A percentile compares a stretch with the other conserved stretches of the same genome.
Evolutionary conservation across 768 basidiomycete genomes (phyloP).

Genomic region (Russula earlei): DNA sequence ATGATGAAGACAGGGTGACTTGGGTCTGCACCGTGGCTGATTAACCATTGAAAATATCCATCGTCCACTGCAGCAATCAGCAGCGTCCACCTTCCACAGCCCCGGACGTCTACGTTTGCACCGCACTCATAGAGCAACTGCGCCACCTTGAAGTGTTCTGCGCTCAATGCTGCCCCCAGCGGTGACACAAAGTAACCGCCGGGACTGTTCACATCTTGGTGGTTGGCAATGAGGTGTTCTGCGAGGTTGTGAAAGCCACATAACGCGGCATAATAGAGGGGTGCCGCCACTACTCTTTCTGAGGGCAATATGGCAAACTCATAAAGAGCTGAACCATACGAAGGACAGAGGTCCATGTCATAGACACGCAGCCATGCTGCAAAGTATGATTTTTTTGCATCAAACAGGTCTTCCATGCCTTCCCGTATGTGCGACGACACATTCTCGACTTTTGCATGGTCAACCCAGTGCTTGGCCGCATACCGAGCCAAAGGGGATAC

Average conservation of each 20-base stretch:
- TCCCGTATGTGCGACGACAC: not conserved
- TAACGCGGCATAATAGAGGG: not conserved
- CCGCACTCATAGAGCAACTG: too few relatives aligned
- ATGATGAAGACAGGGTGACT: too few relatives aligned
- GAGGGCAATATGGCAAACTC: too few relatives aligned
- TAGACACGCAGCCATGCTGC: not conserved
- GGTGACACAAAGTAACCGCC: too few relatives aligned
- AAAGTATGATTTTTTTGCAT: not conserved
- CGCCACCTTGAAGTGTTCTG: too few relatives aligned
- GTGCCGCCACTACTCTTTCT: too few relatives aligned
- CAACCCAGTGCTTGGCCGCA: not conserved
- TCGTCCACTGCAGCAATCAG: not conserved
- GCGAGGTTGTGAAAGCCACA: not conserved
- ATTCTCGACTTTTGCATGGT: not conserved
- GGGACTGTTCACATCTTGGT: too few relatives aligned
- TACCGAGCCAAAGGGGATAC: not conserved
- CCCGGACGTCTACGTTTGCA: too few relatives aligned
- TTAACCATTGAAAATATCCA: not conserved
- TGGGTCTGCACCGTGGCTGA: not conserved
- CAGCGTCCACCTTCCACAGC: too few relatives aligned
- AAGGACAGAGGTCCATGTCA: not conserved
- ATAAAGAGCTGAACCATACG: too few relatives aligned
- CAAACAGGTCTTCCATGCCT: not conserved
- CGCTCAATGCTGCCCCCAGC: too few relatives aligned
- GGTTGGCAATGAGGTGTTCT: not conserved